Percentiles rank a stretch among this genome's conserved stretches.
Conservation (phyloP, 176 grass and related monocot genomes). For the Musa beccarii region DNA sequence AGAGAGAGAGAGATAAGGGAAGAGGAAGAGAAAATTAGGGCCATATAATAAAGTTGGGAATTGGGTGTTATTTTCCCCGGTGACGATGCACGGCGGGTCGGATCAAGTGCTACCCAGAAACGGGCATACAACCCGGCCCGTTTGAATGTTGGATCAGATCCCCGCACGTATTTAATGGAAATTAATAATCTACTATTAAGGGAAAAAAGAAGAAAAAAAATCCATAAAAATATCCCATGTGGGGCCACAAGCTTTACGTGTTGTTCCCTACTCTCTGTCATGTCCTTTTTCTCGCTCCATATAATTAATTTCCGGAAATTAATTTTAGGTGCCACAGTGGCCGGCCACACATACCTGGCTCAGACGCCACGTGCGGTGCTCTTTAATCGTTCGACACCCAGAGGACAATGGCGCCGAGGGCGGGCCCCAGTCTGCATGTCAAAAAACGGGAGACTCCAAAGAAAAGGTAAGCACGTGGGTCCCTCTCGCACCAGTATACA, state of each 20-base stretch:
- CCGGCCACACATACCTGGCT: background rate
- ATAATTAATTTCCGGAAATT: background rate
- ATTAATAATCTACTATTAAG: too few relatives aligned
- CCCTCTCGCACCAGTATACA: background rate
- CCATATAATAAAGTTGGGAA: too few relatives aligned
- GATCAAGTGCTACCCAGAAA: too few relatives aligned
- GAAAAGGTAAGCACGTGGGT: background rate
- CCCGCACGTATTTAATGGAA: too few relatives aligned
- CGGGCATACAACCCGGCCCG: too few relatives aligned
- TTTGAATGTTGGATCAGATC: too few relatives aligned
- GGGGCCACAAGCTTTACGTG: background rate
- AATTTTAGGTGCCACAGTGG: background rate
- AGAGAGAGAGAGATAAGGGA: too few relatives aligned
- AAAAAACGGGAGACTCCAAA: conserved; percentile 10
- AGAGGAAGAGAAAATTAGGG: too few relatives aligned
- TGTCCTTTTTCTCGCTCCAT: background rate
- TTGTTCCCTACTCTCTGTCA: background rate
- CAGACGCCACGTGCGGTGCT: conserved; percentile 4
- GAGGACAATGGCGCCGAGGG: background rate
- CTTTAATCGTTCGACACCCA: conserved; percentile 4
- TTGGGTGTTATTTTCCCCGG: too few relatives aligned
- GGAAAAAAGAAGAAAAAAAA: too few relatives aligned
- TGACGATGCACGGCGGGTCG: too few relatives aligned
- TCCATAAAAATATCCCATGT: background rate
- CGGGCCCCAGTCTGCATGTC: background rate